Conservation (phyloP, 1,139 yeast genomes). For the Zygoascus meyerae region DNA sequence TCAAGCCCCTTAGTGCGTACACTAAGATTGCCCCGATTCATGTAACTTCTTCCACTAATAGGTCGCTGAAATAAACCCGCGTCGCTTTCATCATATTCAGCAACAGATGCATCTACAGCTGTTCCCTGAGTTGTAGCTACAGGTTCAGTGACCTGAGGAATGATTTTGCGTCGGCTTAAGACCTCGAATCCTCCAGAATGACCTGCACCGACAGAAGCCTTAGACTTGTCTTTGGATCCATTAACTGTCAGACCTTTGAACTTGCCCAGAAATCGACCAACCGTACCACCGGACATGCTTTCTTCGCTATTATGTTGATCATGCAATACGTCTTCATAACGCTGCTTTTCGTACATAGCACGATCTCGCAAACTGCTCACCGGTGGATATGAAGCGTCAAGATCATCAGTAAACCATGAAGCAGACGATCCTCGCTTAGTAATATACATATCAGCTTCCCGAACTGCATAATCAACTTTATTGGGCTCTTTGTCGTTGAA, state of each 20-base stretch:
- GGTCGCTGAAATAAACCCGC: no score
- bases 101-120: no score
- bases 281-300: background rate
- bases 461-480: conserved; percentile 31
- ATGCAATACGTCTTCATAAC: no score
- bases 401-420: conserved; percentile 13
- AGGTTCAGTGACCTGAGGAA: conserved; percentile 5
- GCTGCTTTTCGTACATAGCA: background rate
- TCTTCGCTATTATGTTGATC: no score
- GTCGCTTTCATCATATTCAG: no score
- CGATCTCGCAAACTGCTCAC: background rate
- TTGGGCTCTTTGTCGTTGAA: background rate
- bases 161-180: conserved; percentile 24
- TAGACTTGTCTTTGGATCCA: background rate
- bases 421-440: conserved; percentile 18
- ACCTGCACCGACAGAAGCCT: background rate
- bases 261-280: background rate
- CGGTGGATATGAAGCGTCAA: conserved; percentile 6
- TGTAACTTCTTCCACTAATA: no score
- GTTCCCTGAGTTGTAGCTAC: no score
- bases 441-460: conserved; percentile 35
- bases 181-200: conserved; percentile 23
- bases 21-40: no score
- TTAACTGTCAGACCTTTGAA: background rate
- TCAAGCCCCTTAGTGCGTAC: no score